These are phyloP conservation scores for Trichoderma asperellum DNA, from an alignment of 2,329 filamentous ascomycete species.

Conservation along the genomic window DNA sequence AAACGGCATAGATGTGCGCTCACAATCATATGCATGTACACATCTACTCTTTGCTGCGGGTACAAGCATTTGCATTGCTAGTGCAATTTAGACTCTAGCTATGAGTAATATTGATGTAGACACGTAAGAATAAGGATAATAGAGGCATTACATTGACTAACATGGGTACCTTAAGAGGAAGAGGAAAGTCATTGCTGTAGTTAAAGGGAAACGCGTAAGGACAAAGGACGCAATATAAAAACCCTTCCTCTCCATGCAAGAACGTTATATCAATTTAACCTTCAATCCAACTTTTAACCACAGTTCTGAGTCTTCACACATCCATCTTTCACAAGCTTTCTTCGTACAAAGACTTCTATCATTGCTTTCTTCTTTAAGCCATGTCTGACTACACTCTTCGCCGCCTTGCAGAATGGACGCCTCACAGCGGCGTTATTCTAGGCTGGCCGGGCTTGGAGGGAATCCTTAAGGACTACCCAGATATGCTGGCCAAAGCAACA, in stretches of 20 bases:
- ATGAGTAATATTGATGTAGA: not conserved
- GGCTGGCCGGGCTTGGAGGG: constrained; percentile 27
- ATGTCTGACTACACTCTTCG: constrained; percentile 19
- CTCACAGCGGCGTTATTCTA: constrained; percentile 27
- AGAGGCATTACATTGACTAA: not conserved
- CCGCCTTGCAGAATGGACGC: constrained; percentile 30
- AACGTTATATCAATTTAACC: not conserved
- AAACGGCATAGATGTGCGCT: not conserved
- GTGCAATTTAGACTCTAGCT: not conserved
- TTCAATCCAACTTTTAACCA: not conserved
- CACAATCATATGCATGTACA: not conserved
- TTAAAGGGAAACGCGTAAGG: not conserved
- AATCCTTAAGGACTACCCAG: constrained; percentile 14
- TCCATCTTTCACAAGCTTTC: too few species aligned
- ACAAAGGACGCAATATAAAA: not conserved
- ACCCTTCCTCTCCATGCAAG: not conserved
- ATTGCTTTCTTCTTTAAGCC: not conserved
- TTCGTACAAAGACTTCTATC: not conserved
- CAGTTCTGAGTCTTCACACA: too few species aligned
- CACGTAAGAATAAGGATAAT: not conserved
- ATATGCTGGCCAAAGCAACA: constrained; percentile 26
- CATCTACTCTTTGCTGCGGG: not conserved
- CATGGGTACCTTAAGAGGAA: not conserved
- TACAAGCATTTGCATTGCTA: not conserved
- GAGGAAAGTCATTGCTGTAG: not conserved